A percentile compares a stretch with the other conserved stretches of the same genome.
Conservation (phyloP, 192 early-diverging fungal species). For the Linnemannia zychae region DNA sequence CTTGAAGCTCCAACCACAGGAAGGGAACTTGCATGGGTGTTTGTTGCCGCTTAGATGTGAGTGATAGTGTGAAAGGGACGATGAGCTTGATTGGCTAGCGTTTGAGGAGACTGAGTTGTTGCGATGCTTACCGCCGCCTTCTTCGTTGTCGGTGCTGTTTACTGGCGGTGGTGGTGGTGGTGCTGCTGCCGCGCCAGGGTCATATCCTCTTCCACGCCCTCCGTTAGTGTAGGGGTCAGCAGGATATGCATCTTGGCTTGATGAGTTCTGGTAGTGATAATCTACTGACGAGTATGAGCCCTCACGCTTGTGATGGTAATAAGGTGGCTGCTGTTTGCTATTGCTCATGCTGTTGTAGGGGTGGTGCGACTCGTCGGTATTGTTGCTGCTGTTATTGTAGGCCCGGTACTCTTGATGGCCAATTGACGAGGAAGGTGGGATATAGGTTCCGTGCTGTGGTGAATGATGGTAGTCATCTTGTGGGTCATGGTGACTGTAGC, state of each 20-base stretch:
- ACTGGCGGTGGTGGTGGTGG: too few relatives aligned
- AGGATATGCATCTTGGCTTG: neutral
- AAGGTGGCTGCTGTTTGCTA: neutral
- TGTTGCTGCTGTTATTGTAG: slow-evolving; percentile 28
- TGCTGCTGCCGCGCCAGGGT: neutral
- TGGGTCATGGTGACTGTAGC: slow-evolving; percentile 10
- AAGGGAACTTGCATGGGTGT: slow-evolving; percentile 55
- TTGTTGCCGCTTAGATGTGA: slow-evolving; percentile 26
- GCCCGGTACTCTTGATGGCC: slow-evolving; percentile 10
- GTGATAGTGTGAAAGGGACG: slow-evolving; percentile 1
- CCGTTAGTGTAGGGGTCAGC: neutral
- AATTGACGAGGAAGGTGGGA: neutral
- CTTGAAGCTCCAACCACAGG: slow-evolving; percentile 75
- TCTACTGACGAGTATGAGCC: neutral
- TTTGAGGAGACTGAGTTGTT: slow-evolving; percentile 47
- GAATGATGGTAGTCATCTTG: slow-evolving; percentile 40
- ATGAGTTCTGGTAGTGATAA: neutral
- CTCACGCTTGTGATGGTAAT: neutral
- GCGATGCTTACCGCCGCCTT: slow-evolving; percentile 21
- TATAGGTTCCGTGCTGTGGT: slow-evolving; percentile 24
- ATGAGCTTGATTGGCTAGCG: slow-evolving; percentile 34
- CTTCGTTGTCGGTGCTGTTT: neutral
- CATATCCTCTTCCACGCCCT: neutral
- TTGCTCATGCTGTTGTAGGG: slow-evolving; percentile 5
- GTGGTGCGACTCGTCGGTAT: slow-evolving; percentile 14